Conservation (phyloP, 306 rosid genomes). For the Coriaria nepalensis region DNA sequence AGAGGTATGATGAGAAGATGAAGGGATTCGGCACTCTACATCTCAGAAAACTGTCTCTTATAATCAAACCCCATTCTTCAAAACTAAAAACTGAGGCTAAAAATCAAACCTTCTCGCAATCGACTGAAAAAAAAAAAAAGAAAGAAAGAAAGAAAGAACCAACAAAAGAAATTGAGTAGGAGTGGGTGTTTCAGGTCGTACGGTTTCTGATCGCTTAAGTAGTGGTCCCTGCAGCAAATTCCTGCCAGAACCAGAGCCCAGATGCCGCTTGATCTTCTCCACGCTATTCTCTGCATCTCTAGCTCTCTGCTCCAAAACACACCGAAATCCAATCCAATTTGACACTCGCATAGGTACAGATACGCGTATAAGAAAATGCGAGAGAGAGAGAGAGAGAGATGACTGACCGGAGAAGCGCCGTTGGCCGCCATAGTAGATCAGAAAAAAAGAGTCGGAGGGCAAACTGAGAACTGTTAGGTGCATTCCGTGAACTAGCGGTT, state of each 20-base stretch:
- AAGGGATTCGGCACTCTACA: too few relatives aligned
- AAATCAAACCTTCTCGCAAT: neutral
- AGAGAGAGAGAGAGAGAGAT: constrained; percentile 2
- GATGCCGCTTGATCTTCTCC: constrained; percentile 96
- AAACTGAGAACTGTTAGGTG: neutral
- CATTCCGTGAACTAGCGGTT: too few relatives aligned
- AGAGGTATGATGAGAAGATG: too few relatives aligned
- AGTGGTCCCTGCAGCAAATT: constrained; percentile 92
- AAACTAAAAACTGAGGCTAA: neutral
- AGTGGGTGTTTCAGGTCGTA: constrained; percentile 17
- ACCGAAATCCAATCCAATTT: constrained; percentile 1
- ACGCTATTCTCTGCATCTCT: constrained; percentile 64
- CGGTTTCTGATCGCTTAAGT: constrained; percentile 98
- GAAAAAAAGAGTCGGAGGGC: neutral
- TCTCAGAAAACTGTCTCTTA: too few relatives aligned
- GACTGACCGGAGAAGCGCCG: constrained; percentile 42
- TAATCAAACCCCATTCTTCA: too few relatives aligned
- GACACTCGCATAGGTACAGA: too few relatives aligned
- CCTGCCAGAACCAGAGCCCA: constrained; percentile 85
- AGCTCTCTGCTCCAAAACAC: constrained; percentile 42
- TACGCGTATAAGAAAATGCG: neutral
- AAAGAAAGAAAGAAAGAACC: neutral
- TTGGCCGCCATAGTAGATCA: constrained; percentile 71
- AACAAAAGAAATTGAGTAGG: neutral
- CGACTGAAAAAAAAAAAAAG: constrained; percentile 4